Percentiles rank a stretch among this genome's conserved stretches.
phyloP scores from a whole-genome alignment of 371 early-diverging fungal genomes.

The Chytridium lagenaria region DNA sequence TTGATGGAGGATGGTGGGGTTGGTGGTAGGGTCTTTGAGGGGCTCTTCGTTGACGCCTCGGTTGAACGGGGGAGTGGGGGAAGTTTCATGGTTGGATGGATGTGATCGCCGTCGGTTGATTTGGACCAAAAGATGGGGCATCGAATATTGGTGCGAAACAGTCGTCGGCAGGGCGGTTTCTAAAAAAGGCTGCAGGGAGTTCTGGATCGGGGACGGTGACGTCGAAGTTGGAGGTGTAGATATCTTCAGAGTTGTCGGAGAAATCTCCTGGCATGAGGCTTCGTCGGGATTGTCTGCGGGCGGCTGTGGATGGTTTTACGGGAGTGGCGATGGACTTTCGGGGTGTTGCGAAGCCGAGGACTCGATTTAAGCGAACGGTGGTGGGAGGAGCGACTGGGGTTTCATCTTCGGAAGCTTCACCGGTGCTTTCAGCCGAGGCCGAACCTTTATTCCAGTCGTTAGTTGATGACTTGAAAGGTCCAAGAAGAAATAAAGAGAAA shows the following conservation, averaged over 20 bases:
- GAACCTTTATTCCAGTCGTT: too few relatives aligned
- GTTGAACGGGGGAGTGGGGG: neutral
- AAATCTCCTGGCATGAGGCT: neutral
- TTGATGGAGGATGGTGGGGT: neutral
- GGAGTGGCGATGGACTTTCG: too few relatives aligned
- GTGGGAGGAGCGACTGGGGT: too few relatives aligned
- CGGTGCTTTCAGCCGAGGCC: too few relatives aligned
- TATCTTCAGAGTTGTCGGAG: neutral
- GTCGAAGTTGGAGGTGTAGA: neutral
- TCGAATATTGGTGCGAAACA: neutral
- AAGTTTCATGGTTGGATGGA: neutral
- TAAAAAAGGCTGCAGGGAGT: neutral
- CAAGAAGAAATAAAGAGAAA: too few relatives aligned
- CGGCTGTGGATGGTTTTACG: neutral
- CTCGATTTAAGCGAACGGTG: too few relatives aligned
- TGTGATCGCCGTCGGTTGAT: neutral
- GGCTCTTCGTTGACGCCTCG: neutral
- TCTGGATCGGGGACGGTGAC: neutral
- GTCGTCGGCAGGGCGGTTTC: neutral
- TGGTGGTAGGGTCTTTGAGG: neutral
- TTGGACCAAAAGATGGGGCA: neutral
- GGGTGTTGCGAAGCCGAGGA: too few relatives aligned
- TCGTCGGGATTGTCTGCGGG: neutral
- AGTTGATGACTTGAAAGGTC: too few relatives aligned
- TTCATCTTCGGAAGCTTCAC: too few relatives aligned